Percentiles rank a stretch among this genome's conserved stretches.
phyloP scores from a whole-genome alignment of 768 basidiomycete species.

The Hericium coralloides region DNA sequence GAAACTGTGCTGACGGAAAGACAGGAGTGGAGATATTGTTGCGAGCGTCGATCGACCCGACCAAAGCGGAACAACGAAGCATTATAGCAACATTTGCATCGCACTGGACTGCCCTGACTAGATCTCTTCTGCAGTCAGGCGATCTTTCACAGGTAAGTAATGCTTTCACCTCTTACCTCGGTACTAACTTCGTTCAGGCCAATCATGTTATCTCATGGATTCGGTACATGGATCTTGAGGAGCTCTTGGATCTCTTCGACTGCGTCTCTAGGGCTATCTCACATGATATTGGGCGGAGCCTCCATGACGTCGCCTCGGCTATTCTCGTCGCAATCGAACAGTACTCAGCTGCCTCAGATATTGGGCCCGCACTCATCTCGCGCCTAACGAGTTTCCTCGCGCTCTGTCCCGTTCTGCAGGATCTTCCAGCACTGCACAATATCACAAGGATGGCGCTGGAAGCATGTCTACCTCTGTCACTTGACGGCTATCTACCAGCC shows the following conservation, averaged over 20 bases:
- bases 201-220: conserved; percentile 38
- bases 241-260: conserved; percentile 38
- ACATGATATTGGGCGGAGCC: background rate
- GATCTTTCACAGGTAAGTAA: conserved; percentile 3
- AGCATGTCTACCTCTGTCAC: background rate
- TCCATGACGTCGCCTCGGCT: conserved; percentile 1
- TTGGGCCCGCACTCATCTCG: background rate
- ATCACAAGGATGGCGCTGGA: conserved; percentile 5
- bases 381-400: conserved; percentile 6
- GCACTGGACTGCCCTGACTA: conserved; percentile 40
- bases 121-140: background rate
- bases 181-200: background rate
- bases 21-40: conserved; percentile 38
- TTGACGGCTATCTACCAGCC: conserved; percentile 2
- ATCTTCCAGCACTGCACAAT: conserved; percentile 1
- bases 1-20: background rate
- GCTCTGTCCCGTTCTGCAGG: conserved; percentile 4
- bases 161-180: no score
- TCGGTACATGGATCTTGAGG: conserved; percentile 35
- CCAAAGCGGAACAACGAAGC: conserved; percentile 27
- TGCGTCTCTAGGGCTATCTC: conserved; percentile 2
- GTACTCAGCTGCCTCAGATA: background rate
- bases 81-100: conserved; percentile 31
- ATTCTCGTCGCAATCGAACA: conserved; percentile 5
- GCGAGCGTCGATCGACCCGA: conserved; percentile 27